Evolutionary conservation across 352 stramenopile genomes (phyloP).

Genomic region (Thraustotheca clavata): DNA sequence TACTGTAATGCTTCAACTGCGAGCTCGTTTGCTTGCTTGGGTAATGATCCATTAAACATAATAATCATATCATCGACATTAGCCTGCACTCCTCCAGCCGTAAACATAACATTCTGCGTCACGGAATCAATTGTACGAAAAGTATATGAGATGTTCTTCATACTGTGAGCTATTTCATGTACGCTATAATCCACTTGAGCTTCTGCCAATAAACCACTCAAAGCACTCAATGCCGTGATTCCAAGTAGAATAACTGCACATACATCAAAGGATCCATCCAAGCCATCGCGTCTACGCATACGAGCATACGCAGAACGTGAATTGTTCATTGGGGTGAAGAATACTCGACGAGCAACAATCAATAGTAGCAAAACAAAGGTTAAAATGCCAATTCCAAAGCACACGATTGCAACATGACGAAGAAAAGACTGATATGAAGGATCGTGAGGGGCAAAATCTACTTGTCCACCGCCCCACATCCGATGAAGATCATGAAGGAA

Average conservation of each 20-base stretch:
- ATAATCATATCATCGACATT: conserved; percentile 51
- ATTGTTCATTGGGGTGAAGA: not conserved
- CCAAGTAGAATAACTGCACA: conserved; percentile 61
- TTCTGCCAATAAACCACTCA: conserved; percentile 62
- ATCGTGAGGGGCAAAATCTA: conserved; percentile 43
- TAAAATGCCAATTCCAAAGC: conserved; percentile 40
- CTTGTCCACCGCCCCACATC: conserved; percentile 39
- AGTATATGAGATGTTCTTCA: conserved; percentile 55
- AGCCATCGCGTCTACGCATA: conserved; percentile 17
- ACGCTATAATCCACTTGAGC: conserved; percentile 78
- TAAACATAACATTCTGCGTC: conserved; percentile 26
- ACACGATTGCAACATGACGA: conserved; percentile 61
- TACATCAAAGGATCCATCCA: conserved; percentile 42
- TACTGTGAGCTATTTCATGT: conserved; percentile 55
- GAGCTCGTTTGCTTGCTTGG: conserved; percentile 47
- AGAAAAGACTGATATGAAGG: conserved; percentile 51
- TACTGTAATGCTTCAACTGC: conserved; percentile 50
- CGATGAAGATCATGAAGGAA: conserved; percentile 82
- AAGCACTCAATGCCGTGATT: conserved; percentile 58
- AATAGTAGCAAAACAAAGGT: conserved; percentile 8
- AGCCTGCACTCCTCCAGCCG: conserved; percentile 35
- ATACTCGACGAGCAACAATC: conserved; percentile 1
- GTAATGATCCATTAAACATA: conserved; percentile 63
- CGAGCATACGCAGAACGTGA: conserved; percentile 1
- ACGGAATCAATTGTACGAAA: conserved; percentile 39